These are phyloP conservation scores for Aureobasidium namibiae DNA, from an alignment of 2,329 filamentous ascomycete genomes.

Conservation along the genomic window DNA sequence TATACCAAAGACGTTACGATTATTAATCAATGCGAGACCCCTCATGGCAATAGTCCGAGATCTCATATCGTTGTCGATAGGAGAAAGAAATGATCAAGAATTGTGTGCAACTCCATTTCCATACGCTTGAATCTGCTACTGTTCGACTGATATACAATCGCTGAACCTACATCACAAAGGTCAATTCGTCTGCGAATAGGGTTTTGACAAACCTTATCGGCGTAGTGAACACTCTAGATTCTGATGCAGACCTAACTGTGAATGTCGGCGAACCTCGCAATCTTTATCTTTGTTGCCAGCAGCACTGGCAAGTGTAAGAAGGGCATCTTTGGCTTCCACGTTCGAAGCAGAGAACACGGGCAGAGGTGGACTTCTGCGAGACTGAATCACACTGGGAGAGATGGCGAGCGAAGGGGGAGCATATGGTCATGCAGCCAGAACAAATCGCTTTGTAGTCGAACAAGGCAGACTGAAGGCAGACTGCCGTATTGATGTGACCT, in stretches of 20 bases:
- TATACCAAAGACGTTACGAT: background rate
- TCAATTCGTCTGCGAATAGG: background rate
- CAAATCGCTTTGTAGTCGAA: slow-evolving; percentile 35
- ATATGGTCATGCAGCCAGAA: slow-evolving; percentile 42
- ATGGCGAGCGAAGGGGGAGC: background rate
- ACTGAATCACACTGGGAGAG: background rate
- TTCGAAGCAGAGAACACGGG: background rate
- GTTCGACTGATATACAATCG: background rate
- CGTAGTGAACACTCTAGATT: too few species aligned
- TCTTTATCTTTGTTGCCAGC: background rate
- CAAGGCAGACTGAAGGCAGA: too few species aligned
- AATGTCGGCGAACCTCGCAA: background rate
- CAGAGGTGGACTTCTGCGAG: background rate
- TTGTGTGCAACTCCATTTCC: background rate
- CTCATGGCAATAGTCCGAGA: background rate
- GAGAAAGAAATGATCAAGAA: background rate
- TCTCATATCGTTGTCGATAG: background rate
- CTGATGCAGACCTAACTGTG: background rate
- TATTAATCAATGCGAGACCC: background rate
- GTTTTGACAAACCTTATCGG: too few species aligned
- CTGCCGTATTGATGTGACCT: slow-evolving; percentile 23
- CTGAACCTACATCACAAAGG: background rate
- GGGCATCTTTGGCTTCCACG: background rate
- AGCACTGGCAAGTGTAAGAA: background rate
- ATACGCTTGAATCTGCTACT: too few species aligned